Base-by-base conservation (phyloP, 257 asterid genomes). In the Prunella vulgaris region DNA sequence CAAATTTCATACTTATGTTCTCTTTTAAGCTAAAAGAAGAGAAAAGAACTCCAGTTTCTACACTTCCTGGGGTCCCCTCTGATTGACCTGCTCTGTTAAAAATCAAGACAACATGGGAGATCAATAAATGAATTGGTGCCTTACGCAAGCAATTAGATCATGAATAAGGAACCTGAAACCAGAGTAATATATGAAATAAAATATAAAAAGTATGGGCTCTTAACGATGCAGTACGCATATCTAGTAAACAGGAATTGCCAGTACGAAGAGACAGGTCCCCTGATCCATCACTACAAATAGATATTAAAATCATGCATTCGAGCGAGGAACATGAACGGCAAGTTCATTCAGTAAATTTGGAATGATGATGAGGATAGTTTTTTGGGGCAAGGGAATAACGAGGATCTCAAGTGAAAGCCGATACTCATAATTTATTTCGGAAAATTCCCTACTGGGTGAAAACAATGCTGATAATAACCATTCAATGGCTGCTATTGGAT, bases 1-100 rank as follows among this genome's bases (percentile, higher is more conserved):
- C 97, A 64, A 90, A 90, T 81, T 90, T 90, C 97, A 88, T 90
- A 52, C 52, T 68, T 67, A 60, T 51, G 15, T 49, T 58, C 25
- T 44, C 25, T 51, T 51, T 7, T 25, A 53, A 28, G 7, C 18
- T 7, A 2, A 10, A 49, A 22, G 4, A 33, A 18, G 8, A n/a
- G 32, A 3, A 14, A 21, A 22, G 2, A 44, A 42, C 69, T 53
- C 66, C 37, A 54, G 70, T 28, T 58, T 58, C 52, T 17, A 40
- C 42, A 25, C 42, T 64, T 70, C 48, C 1, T 25, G 51, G 46
- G 57, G 58, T 53, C 15, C 40, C 64, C 52, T 54, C 64, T 33
- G 48, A 54, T n/a, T 52, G 69, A 51, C 51, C 13, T 14, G 67
- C 15, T 22, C 71, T 57, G 71, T 59, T 30, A 40, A 25, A n/a